Percentiles rank a stretch among this genome's conserved stretches.
These are phyloP conservation scores for Brasenia schreberi DNA, from an alignment of 164 flowering plant genomes.

Conservation along the genomic window DNA sequence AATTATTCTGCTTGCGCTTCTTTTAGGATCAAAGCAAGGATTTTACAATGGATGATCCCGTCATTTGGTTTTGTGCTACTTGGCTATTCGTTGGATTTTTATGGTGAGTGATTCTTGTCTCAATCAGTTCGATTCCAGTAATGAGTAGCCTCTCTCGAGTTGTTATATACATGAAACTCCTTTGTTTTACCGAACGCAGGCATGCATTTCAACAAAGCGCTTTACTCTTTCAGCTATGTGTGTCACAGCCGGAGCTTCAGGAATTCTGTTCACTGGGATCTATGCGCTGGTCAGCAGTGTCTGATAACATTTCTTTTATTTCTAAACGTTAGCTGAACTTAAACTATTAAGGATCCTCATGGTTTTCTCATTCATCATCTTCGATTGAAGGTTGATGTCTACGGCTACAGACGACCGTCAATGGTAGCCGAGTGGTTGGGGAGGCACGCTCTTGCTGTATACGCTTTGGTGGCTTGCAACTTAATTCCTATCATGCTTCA, in stretches of 20 bases:
- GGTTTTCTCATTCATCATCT: neutral
- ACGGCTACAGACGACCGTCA: slow-evolving; percentile 21
- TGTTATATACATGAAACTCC: no score
- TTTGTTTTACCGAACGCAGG: slow-evolving; percentile 20
- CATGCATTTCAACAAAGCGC: slow-evolving; percentile 50
- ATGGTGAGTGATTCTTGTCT: no score
- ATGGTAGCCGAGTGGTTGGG: slow-evolving; percentile 70
- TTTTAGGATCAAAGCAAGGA: no score
- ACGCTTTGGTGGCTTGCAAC: slow-evolving; percentile 65
- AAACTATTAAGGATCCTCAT: no score
- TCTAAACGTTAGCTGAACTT: no score
- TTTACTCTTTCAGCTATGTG: slow-evolving; percentile 74
- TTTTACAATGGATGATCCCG: no score
- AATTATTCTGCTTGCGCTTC: no score
- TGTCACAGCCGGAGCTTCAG: slow-evolving; percentile 61
- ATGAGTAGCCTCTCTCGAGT: no score
- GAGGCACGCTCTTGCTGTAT: slow-evolving; percentile 64
- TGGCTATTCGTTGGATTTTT: slow-evolving; percentile 4
- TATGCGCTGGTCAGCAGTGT: slow-evolving; percentile 39
- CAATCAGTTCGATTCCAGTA: no score
- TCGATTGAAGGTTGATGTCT: slow-evolving; percentile 53
- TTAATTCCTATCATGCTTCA: slow-evolving; percentile 52
- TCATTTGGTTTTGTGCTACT: slow-evolving; percentile 2
- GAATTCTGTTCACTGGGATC: slow-evolving; percentile 39
- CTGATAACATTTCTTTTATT: no score